phyloP scores from a whole-genome alignment of 768 basidiomycete genomes.

The Kwoniella sp. region DNA sequence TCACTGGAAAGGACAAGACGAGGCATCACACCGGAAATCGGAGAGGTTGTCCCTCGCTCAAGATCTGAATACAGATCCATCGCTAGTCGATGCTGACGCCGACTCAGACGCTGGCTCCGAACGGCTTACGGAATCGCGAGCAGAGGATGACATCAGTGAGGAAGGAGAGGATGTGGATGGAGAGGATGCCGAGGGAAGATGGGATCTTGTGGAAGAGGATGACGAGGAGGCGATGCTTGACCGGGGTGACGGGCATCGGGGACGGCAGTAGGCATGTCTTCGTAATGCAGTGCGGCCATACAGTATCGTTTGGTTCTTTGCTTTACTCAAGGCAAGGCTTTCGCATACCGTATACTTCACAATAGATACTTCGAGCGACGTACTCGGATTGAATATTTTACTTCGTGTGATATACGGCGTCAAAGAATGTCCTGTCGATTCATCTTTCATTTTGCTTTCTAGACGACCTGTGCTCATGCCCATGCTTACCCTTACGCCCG shows the following conservation, averaged over 20 bases:
- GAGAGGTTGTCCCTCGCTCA: not conserved
- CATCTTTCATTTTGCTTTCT: no score
- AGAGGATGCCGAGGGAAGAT: constrained; percentile 1
- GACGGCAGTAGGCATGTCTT: not conserved
- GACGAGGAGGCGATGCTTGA: constrained; percentile 5
- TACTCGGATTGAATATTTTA: no score
- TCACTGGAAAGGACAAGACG: no score
- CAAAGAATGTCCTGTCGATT: no score
- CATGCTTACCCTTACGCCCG: not conserved
- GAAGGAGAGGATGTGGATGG: constrained; percentile 3
- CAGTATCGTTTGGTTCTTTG: no score
- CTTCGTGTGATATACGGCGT: no score
- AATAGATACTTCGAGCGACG: no score
- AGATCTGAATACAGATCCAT: not conserved
- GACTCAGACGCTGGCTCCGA: not conserved
- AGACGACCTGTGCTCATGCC: no score
- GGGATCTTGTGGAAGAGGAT: constrained; percentile 5
- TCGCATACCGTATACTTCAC: no score
- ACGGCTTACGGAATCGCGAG: not conserved
- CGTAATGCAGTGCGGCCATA: not conserved
- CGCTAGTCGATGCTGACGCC: not conserved
- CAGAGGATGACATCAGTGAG: not conserved
- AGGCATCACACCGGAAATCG: not conserved
- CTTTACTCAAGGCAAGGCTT: no score
- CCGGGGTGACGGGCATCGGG: not conserved